Evolutionary conservation across 176 grass and related monocot species (phyloP), one percentile per base, ranked within the genome.

Genomic region (Triticum timopheevii): DNA sequence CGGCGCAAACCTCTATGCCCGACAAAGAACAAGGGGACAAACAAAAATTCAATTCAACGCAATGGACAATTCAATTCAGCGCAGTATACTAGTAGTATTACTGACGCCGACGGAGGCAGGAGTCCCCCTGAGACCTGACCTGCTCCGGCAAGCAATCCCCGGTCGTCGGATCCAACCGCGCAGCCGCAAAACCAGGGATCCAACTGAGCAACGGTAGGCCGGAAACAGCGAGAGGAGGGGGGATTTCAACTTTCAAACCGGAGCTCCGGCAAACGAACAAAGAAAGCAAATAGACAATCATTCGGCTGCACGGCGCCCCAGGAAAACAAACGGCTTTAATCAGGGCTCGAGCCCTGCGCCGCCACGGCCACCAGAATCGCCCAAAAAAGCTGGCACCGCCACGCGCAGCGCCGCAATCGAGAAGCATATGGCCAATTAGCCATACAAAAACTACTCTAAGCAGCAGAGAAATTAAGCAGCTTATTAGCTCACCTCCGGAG

Each of bases 251-350:
- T 47, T 49, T 49, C 13, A 49, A 49, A 88, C 82, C 25, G 71
- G 70, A 77, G 52, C 70, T 31, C 17, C 15, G 50, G n/a, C 15
- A 30, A 33, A 3, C n/a, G 11, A 31, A 27, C 25, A 1, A 1
- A 84, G 3, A 40, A 45, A 64, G 27, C 44, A 22, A 11, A 77
- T 24, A 78, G 50, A 88, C 61, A 56, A 77, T 31, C 31, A 75
- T 68, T 77, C 82, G 39, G 71, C 78, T 72, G 82, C 82, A 73
- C 90, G 56, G 77, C 50, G 67, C 39, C 81, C 81, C 31, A 81
- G 36, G 69, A 62, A 88, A 90, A 85, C 50, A 72, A 69, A 38
- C 42, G 19, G 7, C 70, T 85, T 91, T 82, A 78, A 54, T 73
- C 83, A 76, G 64, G 11, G 80, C 64, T 82, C 64, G 66, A 83